phyloP scores from a whole-genome alignment of 805 yeast species.

The Hanseniaspora lindneri region DNA sequence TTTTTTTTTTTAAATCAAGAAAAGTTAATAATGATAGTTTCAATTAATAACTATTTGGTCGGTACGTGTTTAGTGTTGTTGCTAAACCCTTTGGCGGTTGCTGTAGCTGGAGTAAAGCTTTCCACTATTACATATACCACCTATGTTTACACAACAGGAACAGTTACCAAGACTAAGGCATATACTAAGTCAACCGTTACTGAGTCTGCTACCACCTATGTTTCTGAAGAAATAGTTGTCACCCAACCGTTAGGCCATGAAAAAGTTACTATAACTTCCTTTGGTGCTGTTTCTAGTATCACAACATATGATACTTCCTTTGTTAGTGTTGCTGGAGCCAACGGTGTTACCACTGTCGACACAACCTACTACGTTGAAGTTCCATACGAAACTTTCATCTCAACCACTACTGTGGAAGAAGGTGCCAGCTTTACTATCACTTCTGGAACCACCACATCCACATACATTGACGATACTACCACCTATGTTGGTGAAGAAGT shows the following conservation, averaged over 20 bases:
- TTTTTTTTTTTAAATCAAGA: too few species aligned
- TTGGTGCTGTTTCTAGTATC: background rate
- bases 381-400: constrained; percentile 17
- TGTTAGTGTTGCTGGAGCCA: background rate
- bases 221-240: background rate
- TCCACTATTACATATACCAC: too few species aligned
- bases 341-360: constrained; percentile 4
- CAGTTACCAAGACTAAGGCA: too few species aligned
- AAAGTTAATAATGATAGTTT: too few species aligned
- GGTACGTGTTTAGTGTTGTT: too few species aligned
- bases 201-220: too few species aligned
- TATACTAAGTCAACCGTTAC: too few species aligned
- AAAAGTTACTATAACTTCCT: background rate
- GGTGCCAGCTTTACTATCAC: background rate
- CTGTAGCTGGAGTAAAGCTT: too few species aligned
- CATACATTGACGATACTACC: constrained; percentile 6
- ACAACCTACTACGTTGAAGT: constrained; percentile 16
- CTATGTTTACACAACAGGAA: too few species aligned
- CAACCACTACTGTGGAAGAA: constrained; percentile 15
- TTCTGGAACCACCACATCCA: background rate
- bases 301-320: background rate
- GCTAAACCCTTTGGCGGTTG: too few species aligned
- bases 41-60: too few species aligned
- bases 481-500: background rate
- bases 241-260: background rate